Conservation (phyloP, 106 monocot genomes). For the Allium cepa region DNA sequence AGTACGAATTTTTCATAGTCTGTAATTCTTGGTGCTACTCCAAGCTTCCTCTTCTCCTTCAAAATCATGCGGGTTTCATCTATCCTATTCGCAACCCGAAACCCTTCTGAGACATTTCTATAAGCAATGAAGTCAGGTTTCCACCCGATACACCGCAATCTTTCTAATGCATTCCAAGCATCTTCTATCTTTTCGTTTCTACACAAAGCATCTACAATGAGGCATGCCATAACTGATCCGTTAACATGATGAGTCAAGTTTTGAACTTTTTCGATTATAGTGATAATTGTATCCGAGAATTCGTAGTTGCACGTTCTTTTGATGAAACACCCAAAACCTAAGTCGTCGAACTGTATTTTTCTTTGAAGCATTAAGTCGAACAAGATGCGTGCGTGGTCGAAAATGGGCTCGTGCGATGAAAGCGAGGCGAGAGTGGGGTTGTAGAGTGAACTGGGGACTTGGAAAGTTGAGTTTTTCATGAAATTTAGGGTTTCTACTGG, state of each 20-base stretch:
- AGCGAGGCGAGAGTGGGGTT: slow-evolving; percentile 51
- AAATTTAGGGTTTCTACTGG: slow-evolving; percentile 26
- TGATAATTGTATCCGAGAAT: slow-evolving; percentile 23
- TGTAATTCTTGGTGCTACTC: slow-evolving; percentile 68
- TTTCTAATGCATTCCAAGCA: slow-evolving; percentile 69
- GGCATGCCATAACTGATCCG: slow-evolving; percentile 57
- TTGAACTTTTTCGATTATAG: slow-evolving; percentile 25
- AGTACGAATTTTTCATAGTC: slow-evolving; percentile 66
- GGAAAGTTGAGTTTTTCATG: slow-evolving; percentile 2
- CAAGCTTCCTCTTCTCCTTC: slow-evolving; percentile 93
- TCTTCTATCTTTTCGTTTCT: slow-evolving; percentile 53
- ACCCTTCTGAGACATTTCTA: slow-evolving; percentile 67
- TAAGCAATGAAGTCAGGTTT: slow-evolving; percentile 93
- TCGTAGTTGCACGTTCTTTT: slow-evolving; percentile 12
- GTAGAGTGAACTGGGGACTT: slow-evolving; percentile 6
- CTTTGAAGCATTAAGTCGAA: slow-evolving; percentile 56
- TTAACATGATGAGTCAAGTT: slow-evolving; percentile 18
- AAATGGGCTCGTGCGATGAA: slow-evolving; percentile 15
- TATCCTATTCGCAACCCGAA: slow-evolving; percentile 28
- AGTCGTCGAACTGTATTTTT: slow-evolving; percentile 26
- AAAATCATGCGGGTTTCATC: slow-evolving; percentile 48
- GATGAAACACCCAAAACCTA: slow-evolving; percentile 77
- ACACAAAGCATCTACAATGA: slow-evolving; percentile 67
- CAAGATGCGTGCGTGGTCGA: slow-evolving; percentile 24
- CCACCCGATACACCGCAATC: slow-evolving; percentile 43